Evolutionary conservation across 148 eudicot genomes (phyloP), one percentile per base, ranked within the genome.

Genomic region (Rhododendron mucronatum): DNA sequence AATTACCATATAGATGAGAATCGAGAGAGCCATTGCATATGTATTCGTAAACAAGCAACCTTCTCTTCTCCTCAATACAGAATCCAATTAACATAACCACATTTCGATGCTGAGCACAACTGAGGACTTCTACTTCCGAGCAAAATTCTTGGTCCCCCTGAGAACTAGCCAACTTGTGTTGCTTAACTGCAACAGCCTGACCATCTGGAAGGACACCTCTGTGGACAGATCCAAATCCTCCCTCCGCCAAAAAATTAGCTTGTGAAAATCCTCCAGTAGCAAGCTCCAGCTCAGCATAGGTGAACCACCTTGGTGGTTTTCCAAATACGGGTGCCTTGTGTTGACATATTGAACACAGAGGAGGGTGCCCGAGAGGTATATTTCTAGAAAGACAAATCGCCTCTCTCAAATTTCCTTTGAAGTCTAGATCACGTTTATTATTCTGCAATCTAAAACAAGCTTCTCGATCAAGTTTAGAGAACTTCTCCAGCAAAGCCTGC

Each of bases 301-400:
- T 87, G 81, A 96, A 96, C 98, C 95, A 93, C 88, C 86, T 95
- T 18, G 98, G 98, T 33, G 98, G 98, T 78, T 96, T 96, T 67
- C 98, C 98, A 75, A 96, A 96, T 39, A 93, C 91, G 0, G 98
- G 98, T 37, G 91, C 92, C 91, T 95, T 93, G 74, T 96, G 98
- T 85, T 95, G 98, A 87, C 98, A 96, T 51, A 93, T 90, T 85
- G 98, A 93, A 84, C 98, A 96, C 83, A 96, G 84, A 0, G 96
- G 97, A 83, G 98, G 97, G 11, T 98, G 91, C 5, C 98, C 98
- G 47, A 84, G 89, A 53, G 98, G 98, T 47, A 91, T 87, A 85
- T 88, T 91, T 88, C 94, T 91, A 18, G 98, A 87, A 8, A 94
- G 77, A 18, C 96, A 93, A 84, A 97, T 91, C 14, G 91, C 98